These are phyloP conservation scores for Haplosporangium sp. DNA, from an alignment of 371 early-diverging fungal genomes.

Conservation along the genomic window DNA sequence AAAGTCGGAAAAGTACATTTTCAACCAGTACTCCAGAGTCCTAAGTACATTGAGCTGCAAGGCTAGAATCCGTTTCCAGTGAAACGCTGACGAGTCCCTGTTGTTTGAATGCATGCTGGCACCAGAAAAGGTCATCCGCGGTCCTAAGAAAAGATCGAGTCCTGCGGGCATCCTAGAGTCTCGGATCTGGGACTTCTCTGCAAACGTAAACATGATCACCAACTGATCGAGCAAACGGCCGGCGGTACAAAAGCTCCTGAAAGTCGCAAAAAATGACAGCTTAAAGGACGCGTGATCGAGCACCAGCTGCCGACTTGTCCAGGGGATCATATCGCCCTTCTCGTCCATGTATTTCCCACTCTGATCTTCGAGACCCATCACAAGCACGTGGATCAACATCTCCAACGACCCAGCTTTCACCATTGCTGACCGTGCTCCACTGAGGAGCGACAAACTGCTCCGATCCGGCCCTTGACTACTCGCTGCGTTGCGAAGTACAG, in stretches of 20 bases:
- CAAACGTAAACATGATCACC: conserved; percentile 58
- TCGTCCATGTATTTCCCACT: conserved; percentile 59
- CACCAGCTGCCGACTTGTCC: conserved; percentile 33
- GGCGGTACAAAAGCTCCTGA: conserved; percentile 64
- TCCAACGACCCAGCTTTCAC: conserved; percentile 68
- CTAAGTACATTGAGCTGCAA: conserved; percentile 63
- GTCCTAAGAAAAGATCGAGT: conserved; percentile 19
- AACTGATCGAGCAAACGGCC: conserved; percentile 63
- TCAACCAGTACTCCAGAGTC: conserved; percentile 75
- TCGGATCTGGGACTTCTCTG: conserved; percentile 32
- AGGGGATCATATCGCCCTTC: conserved; percentile 56
- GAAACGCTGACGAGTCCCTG: conserved; percentile 8
- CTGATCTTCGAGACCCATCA: conserved; percentile 62
- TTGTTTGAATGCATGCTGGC: not conserved
- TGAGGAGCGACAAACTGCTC: conserved; percentile 17
- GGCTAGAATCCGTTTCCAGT: conserved; percentile 59
- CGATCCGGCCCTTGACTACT: conserved; percentile 11
- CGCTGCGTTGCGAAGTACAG: not conserved
- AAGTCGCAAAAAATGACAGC: conserved; percentile 67
- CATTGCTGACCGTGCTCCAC: conserved; percentile 33
- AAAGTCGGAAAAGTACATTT: conserved; percentile 74
- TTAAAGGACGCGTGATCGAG: conserved; percentile 64
- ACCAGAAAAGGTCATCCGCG: conserved; percentile 1
- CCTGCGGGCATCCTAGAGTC: conserved; percentile 23
- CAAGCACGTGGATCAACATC: conserved; percentile 62